phyloP scores from a whole-genome alignment of 2,329 filamentous ascomycete genomes.

The Dothiorella sarmentorum region DNA sequence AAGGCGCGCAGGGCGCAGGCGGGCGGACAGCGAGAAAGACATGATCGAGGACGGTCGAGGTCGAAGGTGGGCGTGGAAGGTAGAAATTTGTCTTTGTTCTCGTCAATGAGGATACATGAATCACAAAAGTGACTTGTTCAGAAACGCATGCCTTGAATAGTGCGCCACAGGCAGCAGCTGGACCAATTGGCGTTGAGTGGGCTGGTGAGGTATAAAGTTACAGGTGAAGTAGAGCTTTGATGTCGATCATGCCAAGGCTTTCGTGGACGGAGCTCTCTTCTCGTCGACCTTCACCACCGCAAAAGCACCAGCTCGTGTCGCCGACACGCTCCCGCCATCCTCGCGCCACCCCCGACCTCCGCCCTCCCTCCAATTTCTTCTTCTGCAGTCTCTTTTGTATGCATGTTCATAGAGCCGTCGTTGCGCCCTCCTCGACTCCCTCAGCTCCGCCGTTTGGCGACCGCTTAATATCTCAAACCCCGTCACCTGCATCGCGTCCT shows the following conservation, averaged over 20 bases:
- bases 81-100: background rate
- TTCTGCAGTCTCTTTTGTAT: slow-evolving; percentile 4
- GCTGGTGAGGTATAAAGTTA: background rate
- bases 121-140: too few species aligned
- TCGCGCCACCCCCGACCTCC: slow-evolving; percentile 6
- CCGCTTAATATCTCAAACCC: slow-evolving; percentile 3
- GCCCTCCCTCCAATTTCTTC: background rate
- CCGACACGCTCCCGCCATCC: background rate
- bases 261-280: slow-evolving; percentile 1
- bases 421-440: slow-evolving; percentile 8
- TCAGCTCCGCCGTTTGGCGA: slow-evolving; percentile 10
- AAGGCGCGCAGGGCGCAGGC: slow-evolving; percentile 14
- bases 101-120: background rate
- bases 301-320: background rate
- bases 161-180: too few species aligned
- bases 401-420: background rate
- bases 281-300: slow-evolving; percentile 8
- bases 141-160: too few species aligned
- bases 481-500: slow-evolving; percentile 3
- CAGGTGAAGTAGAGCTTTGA: background rate
- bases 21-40: slow-evolving; percentile 8
- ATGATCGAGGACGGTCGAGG: background rate
- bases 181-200: background rate
- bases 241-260: slow-evolving; percentile 6
- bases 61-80: background rate